Evolutionary conservation across 129 eudicot species (phyloP).

Genomic region (Logfia minima): DNA sequence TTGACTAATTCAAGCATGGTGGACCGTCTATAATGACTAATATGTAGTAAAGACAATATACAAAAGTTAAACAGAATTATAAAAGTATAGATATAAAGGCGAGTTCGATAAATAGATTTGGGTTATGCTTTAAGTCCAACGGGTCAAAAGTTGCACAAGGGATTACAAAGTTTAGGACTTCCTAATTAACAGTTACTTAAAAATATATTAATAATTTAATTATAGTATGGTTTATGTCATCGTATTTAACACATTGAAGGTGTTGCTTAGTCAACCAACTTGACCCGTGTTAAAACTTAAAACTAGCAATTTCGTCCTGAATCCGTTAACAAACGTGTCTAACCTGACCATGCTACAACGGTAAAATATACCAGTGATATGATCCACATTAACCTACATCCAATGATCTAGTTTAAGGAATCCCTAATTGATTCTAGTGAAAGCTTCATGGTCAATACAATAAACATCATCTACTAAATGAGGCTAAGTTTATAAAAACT

Average conservation of each 20-base stretch:
- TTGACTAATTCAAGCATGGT: constrained; percentile 24
- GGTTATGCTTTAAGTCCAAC: background rate
- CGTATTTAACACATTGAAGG: background rate
- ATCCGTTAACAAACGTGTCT: background rate
- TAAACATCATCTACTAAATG: background rate
- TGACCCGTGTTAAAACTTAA: background rate
- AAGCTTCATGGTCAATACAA: background rate
- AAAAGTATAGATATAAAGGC: background rate
- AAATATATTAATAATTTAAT: background rate
- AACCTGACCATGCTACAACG: background rate
- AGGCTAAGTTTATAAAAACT: constrained; percentile 1
- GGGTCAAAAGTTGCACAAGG: background rate
- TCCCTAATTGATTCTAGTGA: background rate
- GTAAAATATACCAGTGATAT: background rate
- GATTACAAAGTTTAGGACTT: background rate
- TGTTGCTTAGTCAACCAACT: background rate
- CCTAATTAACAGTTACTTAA: background rate
- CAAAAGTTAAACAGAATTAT: background rate
- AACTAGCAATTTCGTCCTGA: background rate
- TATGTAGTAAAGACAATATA: background rate
- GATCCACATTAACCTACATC: constrained; percentile 2
- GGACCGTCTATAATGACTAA: background rate
- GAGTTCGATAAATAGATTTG: background rate
- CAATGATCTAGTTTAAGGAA: background rate
- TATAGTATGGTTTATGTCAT: background rate